Evolutionary conservation across 495 filamentous ascomycete species (phyloP), one percentile per base, ranked within the genome.

Genomic region (Hypoxylon lienhwacheense): DNA sequence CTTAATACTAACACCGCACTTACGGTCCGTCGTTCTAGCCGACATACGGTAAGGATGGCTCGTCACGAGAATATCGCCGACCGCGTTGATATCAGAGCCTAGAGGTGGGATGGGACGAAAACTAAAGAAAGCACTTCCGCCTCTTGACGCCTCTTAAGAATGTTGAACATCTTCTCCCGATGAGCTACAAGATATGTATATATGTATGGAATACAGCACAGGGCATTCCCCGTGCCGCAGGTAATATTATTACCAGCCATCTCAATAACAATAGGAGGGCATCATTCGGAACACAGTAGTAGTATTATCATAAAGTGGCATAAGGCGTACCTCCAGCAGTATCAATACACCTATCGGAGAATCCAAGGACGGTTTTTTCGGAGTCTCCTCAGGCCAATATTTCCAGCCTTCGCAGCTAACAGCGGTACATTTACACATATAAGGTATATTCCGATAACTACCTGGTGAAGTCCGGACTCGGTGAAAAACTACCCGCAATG

Each of bases 401-500:
- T n/a, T 44, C 15, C 5, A 7, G 31, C 4, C 4, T 33, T 12
- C 12, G 7, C 31, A 33, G 12, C 41, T 8, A 15, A 12, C n/a
- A 15, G 7, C 41, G 15, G n/a, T n/a, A n/a, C n/a, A n/a, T n/a
- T n/a, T n/a, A n/a, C n/a, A n/a, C n/a, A n/a, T n/a, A n/a, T n/a
- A n/a, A n/a, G n/a, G n/a, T 15, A 26, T 15, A 25, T 20, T 7
- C 16, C 25, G 42, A 7, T 20, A 17, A 8, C 32, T 45, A 42
- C 16, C n/a, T n/a, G n/a, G 29, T 40, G 34, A 51, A 50, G 44
- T 53, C 36, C 33, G 36, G 44, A 54, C 45, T 55, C 57, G 45
- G 57, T 50, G 40, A 34, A 44, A 29, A 17, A 36, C 32, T 33
- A 21, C 45, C 7, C 36, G 21, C 34, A 41, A 8, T 32, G 54